Conservation (phyloP, 1,284 basidiomycete genomes). For the Melampsora larici-populina region DNA sequence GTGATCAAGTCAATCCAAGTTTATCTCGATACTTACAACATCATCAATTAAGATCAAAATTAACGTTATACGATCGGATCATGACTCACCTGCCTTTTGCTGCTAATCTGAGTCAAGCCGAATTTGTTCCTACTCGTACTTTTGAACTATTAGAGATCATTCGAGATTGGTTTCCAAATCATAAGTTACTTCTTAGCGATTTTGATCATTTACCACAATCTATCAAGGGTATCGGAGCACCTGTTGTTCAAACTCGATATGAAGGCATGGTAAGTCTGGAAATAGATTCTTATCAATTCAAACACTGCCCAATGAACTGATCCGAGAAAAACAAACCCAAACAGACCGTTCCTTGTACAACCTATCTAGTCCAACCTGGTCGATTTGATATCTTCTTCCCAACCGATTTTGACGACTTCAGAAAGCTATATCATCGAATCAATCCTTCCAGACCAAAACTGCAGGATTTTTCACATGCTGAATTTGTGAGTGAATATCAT, state of each 20-base stretch:
- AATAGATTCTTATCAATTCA: background rate
- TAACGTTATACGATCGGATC: slow-evolving; percentile 61
- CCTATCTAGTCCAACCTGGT: slow-evolving; percentile 87
- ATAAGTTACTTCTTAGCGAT: slow-evolving; percentile 87
- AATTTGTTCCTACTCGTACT: slow-evolving; percentile 91
- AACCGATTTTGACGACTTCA: slow-evolving; percentile 77
- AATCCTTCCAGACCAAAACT: slow-evolving; percentile 54
- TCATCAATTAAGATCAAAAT: slow-evolving; percentile 19
- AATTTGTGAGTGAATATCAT: slow-evolving; percentile 75
- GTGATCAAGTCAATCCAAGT: slow-evolving; percentile 65
- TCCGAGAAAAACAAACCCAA: too few relatives aligned
- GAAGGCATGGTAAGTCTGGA: slow-evolving; percentile 64
- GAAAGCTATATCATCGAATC: slow-evolving; percentile 46
- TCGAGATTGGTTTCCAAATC: slow-evolving; percentile 79
- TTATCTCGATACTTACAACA: slow-evolving; percentile 57
- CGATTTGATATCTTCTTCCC: slow-evolving; percentile 99
- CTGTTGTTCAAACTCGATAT: slow-evolving; percentile 93
- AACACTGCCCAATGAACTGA: background rate
- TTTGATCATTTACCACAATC: slow-evolving; percentile 84
- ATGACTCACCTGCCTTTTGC: slow-evolving; percentile 75
- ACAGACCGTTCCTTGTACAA: slow-evolving; percentile 71
- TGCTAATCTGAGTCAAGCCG: slow-evolving; percentile 81
- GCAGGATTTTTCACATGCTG: slow-evolving; percentile 73
- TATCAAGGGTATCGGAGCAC: slow-evolving; percentile 77
- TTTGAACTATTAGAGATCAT: slow-evolving; percentile 78